Percentiles rank a stretch among this genome's conserved stretches.
Conservation (phyloP, 306 rosid genomes). For the Cicer yamashitae region DNA sequence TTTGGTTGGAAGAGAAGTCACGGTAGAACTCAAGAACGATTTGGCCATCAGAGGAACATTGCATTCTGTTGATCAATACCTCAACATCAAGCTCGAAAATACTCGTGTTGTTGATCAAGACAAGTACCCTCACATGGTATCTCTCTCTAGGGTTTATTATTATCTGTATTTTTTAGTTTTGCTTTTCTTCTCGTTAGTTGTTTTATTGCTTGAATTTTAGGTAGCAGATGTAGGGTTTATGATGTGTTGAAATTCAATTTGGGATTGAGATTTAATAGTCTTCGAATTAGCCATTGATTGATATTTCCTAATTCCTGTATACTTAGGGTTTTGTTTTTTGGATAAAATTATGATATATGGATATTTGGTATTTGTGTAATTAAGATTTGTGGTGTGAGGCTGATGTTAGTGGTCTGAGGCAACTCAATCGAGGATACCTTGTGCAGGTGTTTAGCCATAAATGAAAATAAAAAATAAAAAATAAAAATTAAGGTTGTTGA, state of each 20-base stretch:
- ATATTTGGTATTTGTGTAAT: no score
- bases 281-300: background rate
- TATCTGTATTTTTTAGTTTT: background rate
- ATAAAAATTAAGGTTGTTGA: background rate
- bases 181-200: background rate
- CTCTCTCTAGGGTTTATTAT: conserved; percentile 32
- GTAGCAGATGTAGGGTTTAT: conserved; percentile 18
- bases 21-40: conserved; percentile 96
- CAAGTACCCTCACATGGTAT: conserved; percentile 97
- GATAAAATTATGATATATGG: no score
- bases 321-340: background rate
- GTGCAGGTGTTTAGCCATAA: background rate
- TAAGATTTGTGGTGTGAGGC: no score
- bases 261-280: conserved; percentile 19
- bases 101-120: conserved; percentile 97
- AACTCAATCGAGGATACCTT: background rate
- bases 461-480: background rate
- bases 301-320: background rate
- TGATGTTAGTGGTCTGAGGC: background rate
- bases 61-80: conserved; percentile 98
- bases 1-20: conserved; percentile 96
- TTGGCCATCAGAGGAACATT: conserved; percentile 90
- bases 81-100: conserved; percentile 95
- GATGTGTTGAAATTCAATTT: background rate
- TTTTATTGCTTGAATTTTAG: background rate